phyloP scores from a whole-genome alignment of 2,329 filamentous ascomycete genomes.

The Talaromyces sp. region DNA sequence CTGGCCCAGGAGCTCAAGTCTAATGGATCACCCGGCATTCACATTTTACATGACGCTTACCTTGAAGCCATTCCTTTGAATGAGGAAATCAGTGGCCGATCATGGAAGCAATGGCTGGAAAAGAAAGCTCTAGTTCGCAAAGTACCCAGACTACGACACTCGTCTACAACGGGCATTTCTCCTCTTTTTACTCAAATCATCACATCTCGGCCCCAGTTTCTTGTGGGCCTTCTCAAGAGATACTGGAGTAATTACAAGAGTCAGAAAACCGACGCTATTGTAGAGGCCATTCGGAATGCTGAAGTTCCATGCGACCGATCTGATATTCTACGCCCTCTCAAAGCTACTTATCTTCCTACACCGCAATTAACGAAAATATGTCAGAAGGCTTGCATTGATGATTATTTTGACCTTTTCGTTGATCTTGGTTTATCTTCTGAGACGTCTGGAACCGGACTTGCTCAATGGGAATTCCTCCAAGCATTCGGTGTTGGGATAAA shows the following conservation, averaged over 20 bases:
- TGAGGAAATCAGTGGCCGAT: neutral
- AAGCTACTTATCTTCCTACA: constrained; percentile 2
- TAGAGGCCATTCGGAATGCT: neutral
- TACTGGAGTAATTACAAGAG: neutral
- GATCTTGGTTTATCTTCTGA: neutral
- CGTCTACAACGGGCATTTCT: neutral
- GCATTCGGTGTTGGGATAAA: neutral
- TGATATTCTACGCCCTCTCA: neutral
- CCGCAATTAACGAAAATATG: neutral
- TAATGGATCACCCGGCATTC: neutral
- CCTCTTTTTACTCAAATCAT: neutral
- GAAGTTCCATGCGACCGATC: constrained; percentile 2
- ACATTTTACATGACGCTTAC: neutral
- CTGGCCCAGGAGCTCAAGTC: constrained; percentile 4
- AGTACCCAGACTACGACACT: constrained; percentile 2
- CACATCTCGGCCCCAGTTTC: neutral
- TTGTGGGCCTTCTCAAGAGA: constrained; percentile 2
- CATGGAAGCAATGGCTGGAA: constrained; percentile 8
- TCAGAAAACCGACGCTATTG: neutral
- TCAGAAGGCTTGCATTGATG: neutral
- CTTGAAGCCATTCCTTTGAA: neutral
- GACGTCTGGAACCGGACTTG: neutral
- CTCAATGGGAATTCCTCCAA: constrained; percentile 4
- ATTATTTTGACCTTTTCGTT: constrained; percentile 5
- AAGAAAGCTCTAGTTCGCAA: neutral